A percentile compares a stretch with the other conserved stretches of the same genome.
Conservation (phyloP, 208 protist genomes). For the Phytomonas sp. region DNA sequence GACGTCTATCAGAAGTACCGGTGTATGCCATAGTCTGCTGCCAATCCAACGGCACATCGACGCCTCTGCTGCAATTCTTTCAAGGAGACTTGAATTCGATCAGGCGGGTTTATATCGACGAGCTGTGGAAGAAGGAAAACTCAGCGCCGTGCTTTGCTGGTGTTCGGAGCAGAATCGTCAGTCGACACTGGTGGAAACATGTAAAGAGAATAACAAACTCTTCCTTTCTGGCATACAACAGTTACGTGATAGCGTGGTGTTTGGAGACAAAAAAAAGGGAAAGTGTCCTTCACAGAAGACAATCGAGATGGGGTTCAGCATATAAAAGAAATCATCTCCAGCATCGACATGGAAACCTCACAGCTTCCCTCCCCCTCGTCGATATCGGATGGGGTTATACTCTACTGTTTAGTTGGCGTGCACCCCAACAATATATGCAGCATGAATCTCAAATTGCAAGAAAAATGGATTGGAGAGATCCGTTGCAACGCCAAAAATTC, state of each 20-base stretch:
- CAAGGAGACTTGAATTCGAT: conserved; percentile 53
- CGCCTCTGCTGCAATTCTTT: conserved; percentile 47
- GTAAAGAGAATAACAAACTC: conserved; percentile 47
- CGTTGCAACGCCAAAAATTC: conserved; percentile 25
- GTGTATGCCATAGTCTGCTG: background rate
- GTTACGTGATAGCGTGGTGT: background rate
- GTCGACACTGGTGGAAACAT: conserved; percentile 42
- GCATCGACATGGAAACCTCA: background rate
- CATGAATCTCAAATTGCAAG: conserved; percentile 50
- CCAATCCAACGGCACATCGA: conserved; percentile 25
- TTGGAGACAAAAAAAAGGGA: conserved; percentile 5
- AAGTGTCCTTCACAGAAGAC: conserved; percentile 21
- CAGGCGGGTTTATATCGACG: conserved; percentile 37
- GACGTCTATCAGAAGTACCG: background rate
- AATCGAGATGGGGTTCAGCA: conserved; percentile 3
- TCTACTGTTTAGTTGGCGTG: conserved; percentile 63
- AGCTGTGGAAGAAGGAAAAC: conserved; percentile 33
- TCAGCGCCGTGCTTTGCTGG: conserved; percentile 53
- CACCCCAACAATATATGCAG: conserved; percentile 79
- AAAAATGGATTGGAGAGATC: conserved; percentile 60
- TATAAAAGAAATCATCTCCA: background rate
- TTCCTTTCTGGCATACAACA: background rate
- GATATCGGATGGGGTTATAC: conserved; percentile 12
- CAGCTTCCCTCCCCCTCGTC: background rate
- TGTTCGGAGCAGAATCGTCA: conserved; percentile 66